A percentile compares a stretch with the other conserved stretches of the same genome.
Conservation (phyloP, 1,284 basidiomycete genomes). For the Flammula alnicola region DNA sequence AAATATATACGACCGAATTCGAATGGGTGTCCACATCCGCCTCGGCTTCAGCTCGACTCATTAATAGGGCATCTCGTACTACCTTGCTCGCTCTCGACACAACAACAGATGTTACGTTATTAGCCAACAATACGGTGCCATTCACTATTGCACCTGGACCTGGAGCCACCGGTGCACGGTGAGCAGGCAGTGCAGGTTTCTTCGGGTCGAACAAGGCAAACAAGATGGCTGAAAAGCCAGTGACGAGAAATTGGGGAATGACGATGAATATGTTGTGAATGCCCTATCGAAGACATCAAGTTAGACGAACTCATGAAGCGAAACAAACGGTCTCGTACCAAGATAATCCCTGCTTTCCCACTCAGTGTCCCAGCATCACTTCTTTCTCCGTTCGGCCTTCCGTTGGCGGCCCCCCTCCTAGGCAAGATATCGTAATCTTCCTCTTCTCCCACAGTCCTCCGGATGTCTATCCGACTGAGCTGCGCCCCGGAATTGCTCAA, state of each 20-base stretch:
- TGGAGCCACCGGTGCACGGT: slow-evolving; percentile 37
- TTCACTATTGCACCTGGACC: slow-evolving; percentile 31
- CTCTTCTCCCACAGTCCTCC: slow-evolving; percentile 20
- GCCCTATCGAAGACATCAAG: slow-evolving; percentile 52
- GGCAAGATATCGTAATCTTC: slow-evolving; percentile 30
- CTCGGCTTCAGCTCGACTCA: slow-evolving; percentile 16
- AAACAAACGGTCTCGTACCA: slow-evolving; percentile 52
- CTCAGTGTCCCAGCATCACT: slow-evolving; percentile 49
- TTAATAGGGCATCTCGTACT: slow-evolving; percentile 6
- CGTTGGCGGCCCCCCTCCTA: slow-evolving; percentile 10
- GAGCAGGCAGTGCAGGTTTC: slow-evolving; percentile 49
- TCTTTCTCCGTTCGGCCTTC: slow-evolving; percentile 5
- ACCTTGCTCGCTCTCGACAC: slow-evolving; percentile 8
- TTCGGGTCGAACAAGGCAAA: slow-evolving; percentile 69
- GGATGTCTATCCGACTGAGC: slow-evolving; percentile 42
- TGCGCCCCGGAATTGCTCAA: slow-evolving; percentile 52
- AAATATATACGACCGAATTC: slow-evolving; percentile 79
- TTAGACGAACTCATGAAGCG: slow-evolving; percentile 5
- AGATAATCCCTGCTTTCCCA: slow-evolving; percentile 87
- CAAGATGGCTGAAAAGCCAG: slow-evolving; percentile 66
- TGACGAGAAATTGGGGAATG: slow-evolving; percentile 73
- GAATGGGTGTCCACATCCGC: slow-evolving; percentile 36
- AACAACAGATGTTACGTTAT: slow-evolving; percentile 11
- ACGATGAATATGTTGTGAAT: slow-evolving; percentile 94
- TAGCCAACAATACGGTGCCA: slow-evolving; percentile 22